These are phyloP conservation scores for Moringa oleifera DNA, from an alignment of 345 rosid genomes.

Conservation along the genomic window DNA sequence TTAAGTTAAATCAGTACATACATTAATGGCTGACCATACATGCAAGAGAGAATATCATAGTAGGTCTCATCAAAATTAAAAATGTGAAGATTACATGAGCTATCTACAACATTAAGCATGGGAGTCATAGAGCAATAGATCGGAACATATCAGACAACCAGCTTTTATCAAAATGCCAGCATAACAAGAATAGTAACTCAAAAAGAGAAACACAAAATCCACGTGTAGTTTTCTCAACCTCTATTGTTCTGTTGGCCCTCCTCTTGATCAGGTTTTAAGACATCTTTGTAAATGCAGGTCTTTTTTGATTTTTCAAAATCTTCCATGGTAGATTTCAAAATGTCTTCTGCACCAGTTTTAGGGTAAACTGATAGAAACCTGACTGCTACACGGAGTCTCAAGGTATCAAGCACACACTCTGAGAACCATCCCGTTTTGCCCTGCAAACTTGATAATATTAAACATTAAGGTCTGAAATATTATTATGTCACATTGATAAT, in stretches of 20 bases:
- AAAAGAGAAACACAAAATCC: no score
- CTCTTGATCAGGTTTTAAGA: slow-evolving; percentile 37
- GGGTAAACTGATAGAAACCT: slow-evolving; percentile 79
- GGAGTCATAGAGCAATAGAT: no score
- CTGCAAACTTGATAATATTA: slow-evolving; percentile 38
- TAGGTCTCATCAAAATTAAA: slow-evolving; percentile 3
- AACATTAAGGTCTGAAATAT: background rate
- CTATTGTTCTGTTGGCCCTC: slow-evolving; percentile 31
- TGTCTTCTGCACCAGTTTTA: slow-evolving; percentile 57
- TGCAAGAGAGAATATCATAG: background rate
- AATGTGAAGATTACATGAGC: background rate
- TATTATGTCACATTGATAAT: no score
- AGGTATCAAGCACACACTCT: slow-evolving; percentile 55
- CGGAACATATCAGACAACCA: background rate
- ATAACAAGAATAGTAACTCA: no score
- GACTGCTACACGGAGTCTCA: slow-evolving; percentile 69
- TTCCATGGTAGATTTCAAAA: slow-evolving; percentile 56
- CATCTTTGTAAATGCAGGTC: slow-evolving; percentile 37
- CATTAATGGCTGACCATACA: background rate
- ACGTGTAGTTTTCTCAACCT: slow-evolving; percentile 27
- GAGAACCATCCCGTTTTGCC: slow-evolving; percentile 90
- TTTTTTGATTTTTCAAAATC: slow-evolving; percentile 78
- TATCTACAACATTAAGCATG: no score
- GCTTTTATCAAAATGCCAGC: background rate
- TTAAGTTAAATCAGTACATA: slow-evolving; percentile 2